Base-by-base conservation (phyloP, 257 asterid species). In the Rauvolfia tetraphylla region DNA sequence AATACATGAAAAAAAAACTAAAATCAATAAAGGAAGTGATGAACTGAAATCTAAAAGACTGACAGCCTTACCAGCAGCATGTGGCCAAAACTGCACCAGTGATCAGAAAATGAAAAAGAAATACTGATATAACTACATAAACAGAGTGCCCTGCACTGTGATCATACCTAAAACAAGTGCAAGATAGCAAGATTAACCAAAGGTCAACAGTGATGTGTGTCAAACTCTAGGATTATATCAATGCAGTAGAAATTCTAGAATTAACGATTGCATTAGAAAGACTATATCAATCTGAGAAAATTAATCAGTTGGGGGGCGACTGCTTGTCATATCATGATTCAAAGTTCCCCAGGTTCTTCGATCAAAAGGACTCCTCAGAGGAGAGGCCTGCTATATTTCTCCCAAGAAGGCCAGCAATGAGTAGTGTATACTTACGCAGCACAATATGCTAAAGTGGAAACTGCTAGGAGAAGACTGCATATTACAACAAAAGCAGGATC, bases 401-500 rank as follows among this genome's bases (percentile, higher is more conserved):
- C 6, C 68, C 8, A 57, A 27, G 34, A 53, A 38, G 27, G 57
- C 0, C 56, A 69, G 58, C 75, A 71, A 70, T 1, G n/a, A 42
- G 27, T 34, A 51, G 25, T 39, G 72, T 75, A 79, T 71, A 85
- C 98, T 85, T 91, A 95, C 99, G 98, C 97, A 79, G 93, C 97
- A 78, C 99, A 95, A 88, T 89, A 95, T 48, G 98, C 97, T 82
- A 89, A 48, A 66, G 96, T 79, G 58, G 92, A 84, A 84, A 89
- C 93, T 72, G 87, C 84, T 78, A 95, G 83, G 79, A 95, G 99
- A 81, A 95, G 92, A 85, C 88, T 88, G 77, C 92, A 93, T 85
- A 93, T 88, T 75, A 93, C 99, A 79, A 93, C 87, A 85, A 95
- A 95, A 74, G 99, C 99, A 68, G 99, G 99, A 89, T 95, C 99